phyloP scores from a whole-genome alignment of 2,329 filamentous ascomycete genomes.

The Escovopsis sp. region DNA sequence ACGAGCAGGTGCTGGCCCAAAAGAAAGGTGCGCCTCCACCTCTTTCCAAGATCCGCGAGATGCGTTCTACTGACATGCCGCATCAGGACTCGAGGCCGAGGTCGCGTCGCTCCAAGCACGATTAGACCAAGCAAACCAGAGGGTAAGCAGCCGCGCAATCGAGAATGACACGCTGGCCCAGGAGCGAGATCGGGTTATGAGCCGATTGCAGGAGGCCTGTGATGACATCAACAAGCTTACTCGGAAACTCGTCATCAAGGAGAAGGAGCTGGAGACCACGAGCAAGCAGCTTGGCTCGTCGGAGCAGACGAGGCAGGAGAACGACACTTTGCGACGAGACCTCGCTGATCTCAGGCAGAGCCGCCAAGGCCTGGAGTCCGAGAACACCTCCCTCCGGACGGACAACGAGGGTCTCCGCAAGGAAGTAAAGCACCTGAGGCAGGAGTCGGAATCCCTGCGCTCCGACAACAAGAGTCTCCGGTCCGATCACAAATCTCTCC shows the following conservation, averaged over 20 bases:
- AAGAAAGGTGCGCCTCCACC: conserved; percentile 36
- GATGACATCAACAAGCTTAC: conserved; percentile 39
- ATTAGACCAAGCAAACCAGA: conserved; percentile 47
- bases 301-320: conserved; percentile 23
- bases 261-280: conserved; percentile 27
- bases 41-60: conserved; percentile 3
- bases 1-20: conserved; percentile 32
- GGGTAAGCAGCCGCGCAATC: conserved; percentile 46
- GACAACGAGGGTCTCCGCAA: conserved; percentile 25
- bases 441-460: conserved; percentile 27
- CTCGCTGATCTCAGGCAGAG: conserved; percentile 24
- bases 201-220: conserved; percentile 46
- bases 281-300: conserved; percentile 27
- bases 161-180: conserved; percentile 46
- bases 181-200: conserved; percentile 51
- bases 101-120: conserved; percentile 45
- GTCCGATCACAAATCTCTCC: conserved; percentile 27
- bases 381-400: conserved; percentile 26
- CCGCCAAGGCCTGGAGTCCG: conserved; percentile 21
- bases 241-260: conserved; percentile 25
- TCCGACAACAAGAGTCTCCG: conserved; percentile 26
- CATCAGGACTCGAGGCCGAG: conserved; percentile 40
- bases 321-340: conserved; percentile 27
- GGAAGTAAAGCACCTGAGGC: conserved; percentile 21
- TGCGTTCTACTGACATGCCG: conserved; percentile 2